phyloP scores from a whole-genome alignment of 73 alveolate genomes.

The Paramecium primaurelia region DNA sequence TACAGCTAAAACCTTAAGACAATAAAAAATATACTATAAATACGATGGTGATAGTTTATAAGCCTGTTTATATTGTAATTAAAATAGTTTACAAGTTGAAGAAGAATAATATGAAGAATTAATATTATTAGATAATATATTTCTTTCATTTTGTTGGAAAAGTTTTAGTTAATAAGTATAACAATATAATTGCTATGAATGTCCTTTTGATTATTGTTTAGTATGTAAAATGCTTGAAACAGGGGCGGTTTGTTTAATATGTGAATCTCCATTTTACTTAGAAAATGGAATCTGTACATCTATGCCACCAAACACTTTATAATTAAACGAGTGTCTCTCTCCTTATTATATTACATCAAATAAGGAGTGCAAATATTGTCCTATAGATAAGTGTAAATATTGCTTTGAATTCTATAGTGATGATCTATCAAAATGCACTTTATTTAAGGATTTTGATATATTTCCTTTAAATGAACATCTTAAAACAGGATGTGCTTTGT shows the following conservation, averaged over 20 bases:
- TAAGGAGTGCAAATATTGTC: not conserved
- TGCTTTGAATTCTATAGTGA: not conserved
- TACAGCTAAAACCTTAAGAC: not conserved
- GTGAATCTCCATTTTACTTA: not conserved
- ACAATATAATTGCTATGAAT: not conserved
- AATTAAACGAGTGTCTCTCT: not conserved
- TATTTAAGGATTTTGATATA: not conserved
- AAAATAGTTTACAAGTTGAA: not conserved
- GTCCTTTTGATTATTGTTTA: not conserved
- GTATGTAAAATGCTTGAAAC: not conserved
- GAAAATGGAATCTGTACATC: not conserved
- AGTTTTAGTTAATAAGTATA: not conserved
- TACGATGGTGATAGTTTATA: not conserved
- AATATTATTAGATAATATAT: not conserved
- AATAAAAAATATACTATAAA: not conserved
- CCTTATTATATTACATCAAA: not conserved
- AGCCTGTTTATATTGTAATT: not conserved
- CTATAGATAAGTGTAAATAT: not conserved
- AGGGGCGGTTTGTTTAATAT: not conserved
- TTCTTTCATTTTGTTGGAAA: not conserved
- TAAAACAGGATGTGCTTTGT: not conserved
- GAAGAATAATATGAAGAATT: not conserved
- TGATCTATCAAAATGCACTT: not conserved
- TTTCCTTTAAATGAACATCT: not conserved
- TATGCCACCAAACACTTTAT: not conserved